Evolutionary conservation across 176 grass and related monocot species (phyloP), one percentile per base, ranked within the genome.

Genomic region (Oryza australiensis): DNA sequence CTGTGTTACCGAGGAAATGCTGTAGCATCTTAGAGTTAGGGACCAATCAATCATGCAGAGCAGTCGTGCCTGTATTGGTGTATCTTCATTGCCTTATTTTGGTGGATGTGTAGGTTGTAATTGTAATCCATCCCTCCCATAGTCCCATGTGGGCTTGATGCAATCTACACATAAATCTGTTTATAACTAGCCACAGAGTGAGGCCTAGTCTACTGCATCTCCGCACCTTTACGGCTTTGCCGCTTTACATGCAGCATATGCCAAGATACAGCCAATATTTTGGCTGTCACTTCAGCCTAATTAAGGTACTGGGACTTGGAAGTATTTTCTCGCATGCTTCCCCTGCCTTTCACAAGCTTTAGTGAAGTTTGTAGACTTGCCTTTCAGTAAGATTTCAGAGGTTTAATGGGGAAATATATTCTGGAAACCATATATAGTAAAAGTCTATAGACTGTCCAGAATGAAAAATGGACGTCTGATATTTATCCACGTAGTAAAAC

Each of bases 1-100:
- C 81, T 83, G 23, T 84, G n/a, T n/a, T 74, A 64, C 3, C 15
- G 29, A 78, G 62, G 78, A 16, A 49, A 7, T 77, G 73, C 27
- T 0, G 62, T 59, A 59, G 46, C 24, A 14, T 37, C 4, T 15
- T 28, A 80, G 55, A 26, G 66, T 37, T 53, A 66, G 74, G 68
- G 68, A 73, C 38, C 53, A 41, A n/a, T 57, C 67, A 70, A 33
- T 70, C 43, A 76, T 69, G 65, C 51, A 43, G 24, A 30, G 40
- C 8, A 10, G 86, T 26, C 18, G 30, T 20, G 12, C 49, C 28
- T 71, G 23, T 45, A 22, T 55, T 22, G 26, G 13, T 26, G 38
- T 1, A 30, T 38, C 23, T 15, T 11, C 63, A 42, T 43, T 27
- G 45, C 48, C n/a, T 55, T 59, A n/a, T 80, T 66, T 24, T 66